Evolutionary conservation across 1,284 basidiomycete species (phyloP).

Genomic region (Afroboletus lepidellus): DNA sequence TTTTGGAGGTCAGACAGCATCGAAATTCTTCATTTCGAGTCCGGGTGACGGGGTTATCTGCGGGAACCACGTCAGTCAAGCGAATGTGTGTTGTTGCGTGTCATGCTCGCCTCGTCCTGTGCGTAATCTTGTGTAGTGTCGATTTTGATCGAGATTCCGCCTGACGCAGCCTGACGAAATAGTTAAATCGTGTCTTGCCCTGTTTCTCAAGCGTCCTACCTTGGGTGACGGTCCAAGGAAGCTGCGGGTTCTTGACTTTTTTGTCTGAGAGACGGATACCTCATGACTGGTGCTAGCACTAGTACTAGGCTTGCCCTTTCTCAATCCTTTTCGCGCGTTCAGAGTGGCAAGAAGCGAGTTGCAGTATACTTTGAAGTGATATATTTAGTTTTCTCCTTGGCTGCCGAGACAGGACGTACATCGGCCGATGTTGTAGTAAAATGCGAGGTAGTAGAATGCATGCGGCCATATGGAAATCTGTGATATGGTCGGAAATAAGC

Average conservation of each 20-base stretch:
- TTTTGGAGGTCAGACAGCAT: background rate
- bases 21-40: background rate
- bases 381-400: background rate
- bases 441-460: conserved; percentile 46
- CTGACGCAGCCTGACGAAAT: conserved; percentile 11
- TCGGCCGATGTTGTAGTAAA: conserved; percentile 50
- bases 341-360: conserved; percentile 33
- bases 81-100: background rate
- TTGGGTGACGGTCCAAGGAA: conserved; percentile 7
- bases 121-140: background rate
- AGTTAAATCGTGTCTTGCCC: conserved; percentile 1
- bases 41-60: background rate
- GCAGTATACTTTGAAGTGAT: conserved; percentile 40
- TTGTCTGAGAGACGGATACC: conserved; percentile 9
- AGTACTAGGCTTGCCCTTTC: conserved; percentile 13
- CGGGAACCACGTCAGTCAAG: background rate
- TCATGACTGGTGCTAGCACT: background rate
- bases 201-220: conserved; percentile 3
- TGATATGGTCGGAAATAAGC: background rate
- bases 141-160: conserved; percentile 28
- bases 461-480: conserved; percentile 39
- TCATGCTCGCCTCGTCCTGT: conserved; percentile 18
- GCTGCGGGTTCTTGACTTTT: background rate
- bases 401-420: conserved; percentile 29
- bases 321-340: conserved; percentile 43